These are phyloP conservation scores for Penicillium bovifimosum DNA, from an alignment of 495 filamentous ascomycete genomes.

Conservation along the genomic window DNA sequence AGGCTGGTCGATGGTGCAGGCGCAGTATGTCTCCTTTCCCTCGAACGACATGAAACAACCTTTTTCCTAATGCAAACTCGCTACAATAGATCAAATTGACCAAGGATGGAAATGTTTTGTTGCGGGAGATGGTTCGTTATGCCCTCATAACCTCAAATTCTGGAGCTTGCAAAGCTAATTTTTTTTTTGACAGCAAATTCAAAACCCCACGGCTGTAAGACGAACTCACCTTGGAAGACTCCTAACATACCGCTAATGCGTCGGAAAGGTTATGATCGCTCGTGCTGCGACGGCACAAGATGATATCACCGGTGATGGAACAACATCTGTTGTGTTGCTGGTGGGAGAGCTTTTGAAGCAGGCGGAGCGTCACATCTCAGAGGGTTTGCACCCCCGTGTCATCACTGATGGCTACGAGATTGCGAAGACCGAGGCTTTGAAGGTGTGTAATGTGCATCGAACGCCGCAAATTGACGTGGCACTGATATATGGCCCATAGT, in stretches of 20 bases:
- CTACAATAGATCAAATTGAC: conserved; percentile 85
- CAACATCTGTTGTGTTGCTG: conserved; percentile 90
- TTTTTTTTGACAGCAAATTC: conserved; percentile 53
- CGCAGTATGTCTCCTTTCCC: conserved; percentile 53
- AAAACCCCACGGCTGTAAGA: conserved; percentile 80
- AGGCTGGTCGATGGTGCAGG: conserved; percentile 96
- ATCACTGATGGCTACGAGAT: conserved; percentile 98
- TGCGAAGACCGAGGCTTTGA: conserved; percentile 86
- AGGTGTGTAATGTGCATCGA: conserved; percentile 41
- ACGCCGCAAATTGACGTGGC: background rate
- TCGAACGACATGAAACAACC: conserved; percentile 2
- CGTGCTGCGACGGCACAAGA: conserved; percentile 96
- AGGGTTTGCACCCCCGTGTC: conserved; percentile 91
- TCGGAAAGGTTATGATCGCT: conserved; percentile 85
- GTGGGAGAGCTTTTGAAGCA: conserved; percentile 98
- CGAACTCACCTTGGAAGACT: conserved; percentile 8
- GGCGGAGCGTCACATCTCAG: conserved; percentile 87
- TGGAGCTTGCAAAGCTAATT: conserved; percentile 29
- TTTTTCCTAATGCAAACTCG: conserved; percentile 10
- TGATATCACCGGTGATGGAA: conserved; percentile 97
- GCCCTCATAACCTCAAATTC: background rate
- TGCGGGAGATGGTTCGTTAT: conserved; percentile 85
- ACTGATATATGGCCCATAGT: conserved; percentile 48
- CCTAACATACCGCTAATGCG: conserved; percentile 21
- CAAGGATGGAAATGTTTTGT: conserved; percentile 93